Conservation (phyloP, 1,284 basidiomycete genomes). For the Amylostereum areolatum region DNA sequence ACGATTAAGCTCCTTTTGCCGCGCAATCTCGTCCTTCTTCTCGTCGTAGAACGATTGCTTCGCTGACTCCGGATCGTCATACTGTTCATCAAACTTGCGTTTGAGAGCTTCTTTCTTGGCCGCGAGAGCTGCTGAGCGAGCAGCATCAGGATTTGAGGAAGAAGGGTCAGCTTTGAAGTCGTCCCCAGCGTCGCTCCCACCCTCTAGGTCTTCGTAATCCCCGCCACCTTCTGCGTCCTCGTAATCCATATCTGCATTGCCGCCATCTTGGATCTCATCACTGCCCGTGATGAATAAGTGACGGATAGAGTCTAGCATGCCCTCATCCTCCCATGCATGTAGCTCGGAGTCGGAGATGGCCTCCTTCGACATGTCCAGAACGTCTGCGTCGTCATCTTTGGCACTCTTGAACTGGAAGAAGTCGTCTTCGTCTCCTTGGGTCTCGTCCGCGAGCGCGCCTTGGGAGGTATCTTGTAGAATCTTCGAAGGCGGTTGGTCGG, state of each 20-base stretch:
- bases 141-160: conserved; percentile 28
- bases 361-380: conserved; percentile 71
- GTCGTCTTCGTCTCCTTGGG: conserved; percentile 56
- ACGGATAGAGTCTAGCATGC: conserved; percentile 81
- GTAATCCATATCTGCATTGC: conserved; percentile 39
- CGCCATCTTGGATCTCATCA: conserved; percentile 26
- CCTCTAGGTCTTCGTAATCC: conserved; percentile 23
- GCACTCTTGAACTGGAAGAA: conserved; percentile 63
- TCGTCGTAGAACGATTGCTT: conserved; percentile 86
- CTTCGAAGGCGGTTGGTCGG: conserved; percentile 64
- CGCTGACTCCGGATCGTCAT: conserved; percentile 80
- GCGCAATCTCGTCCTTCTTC: conserved; percentile 88
- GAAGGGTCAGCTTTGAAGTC: conserved; percentile 12
- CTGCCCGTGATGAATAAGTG: conserved; percentile 89
- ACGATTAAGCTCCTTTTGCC: conserved; percentile 80
- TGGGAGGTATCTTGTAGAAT: conserved; percentile 49
- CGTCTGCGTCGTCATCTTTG: conserved; percentile 40
- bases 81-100: conserved; percentile 94
- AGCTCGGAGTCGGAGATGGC: conserved; percentile 42
- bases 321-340: conserved; percentile 80
- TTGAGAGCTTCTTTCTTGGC: conserved; percentile 91
- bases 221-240: conserved; percentile 37
- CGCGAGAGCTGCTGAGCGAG: conserved; percentile 57
- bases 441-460: conserved; percentile 24
- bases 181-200: conserved; percentile 20